Base-by-base conservation (phyloP, 768 basidiomycete genomes). In the Amanita rubescens region DNA sequence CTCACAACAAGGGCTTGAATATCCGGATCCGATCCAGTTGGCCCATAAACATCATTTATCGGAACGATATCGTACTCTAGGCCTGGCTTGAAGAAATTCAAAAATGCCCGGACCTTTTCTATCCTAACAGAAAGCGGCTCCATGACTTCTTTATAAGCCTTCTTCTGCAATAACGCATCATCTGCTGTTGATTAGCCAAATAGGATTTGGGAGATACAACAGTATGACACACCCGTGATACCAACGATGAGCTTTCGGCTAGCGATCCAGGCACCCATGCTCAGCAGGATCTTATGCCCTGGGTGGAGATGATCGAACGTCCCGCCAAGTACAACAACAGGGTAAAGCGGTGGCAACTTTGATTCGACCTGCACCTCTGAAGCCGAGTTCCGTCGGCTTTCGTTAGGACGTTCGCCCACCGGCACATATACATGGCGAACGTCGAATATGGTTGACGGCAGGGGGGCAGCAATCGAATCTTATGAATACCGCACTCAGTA, bases 261-360 rank as follows among this genome's bases (percentile, higher is more conserved):
- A 0, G 94, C 76, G 53, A 98, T 83, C 78, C 87, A 93, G 1
- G 90, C 84, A 11, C 82, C 87, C 84, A 96, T 92, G 62, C 91
- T 90, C 10, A 99, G 79, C 25, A 99, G 80, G 55, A 99, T 94
- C 70, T 96, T 96, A 72, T 99, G 96, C 0, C 95, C 96, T 3
- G 93, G 82, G 64, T 99, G 96, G 14, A 99, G 80, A 66, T 98
- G 96, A 69, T 99, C 96, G 68, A 98, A 98, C 0, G 96, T 98
- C 0, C 96, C 96, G 5, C 96, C 95, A 7, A 97, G 75, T 0
- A 83, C 87, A n/a, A 86, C 81, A 49, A 92, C 88, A 11, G 85
- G 86, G 63, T 73, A 75, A 38, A 66, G 56, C 15, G 70, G 55
- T 12, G 71, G 69, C 9, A 57, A 22, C 14, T 53, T 51, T 22